Percentiles rank a stretch among this genome's conserved stretches.
phyloP scores from a whole-genome alignment of 306 rosid genomes.

The Vigna unguiculata region DNA sequence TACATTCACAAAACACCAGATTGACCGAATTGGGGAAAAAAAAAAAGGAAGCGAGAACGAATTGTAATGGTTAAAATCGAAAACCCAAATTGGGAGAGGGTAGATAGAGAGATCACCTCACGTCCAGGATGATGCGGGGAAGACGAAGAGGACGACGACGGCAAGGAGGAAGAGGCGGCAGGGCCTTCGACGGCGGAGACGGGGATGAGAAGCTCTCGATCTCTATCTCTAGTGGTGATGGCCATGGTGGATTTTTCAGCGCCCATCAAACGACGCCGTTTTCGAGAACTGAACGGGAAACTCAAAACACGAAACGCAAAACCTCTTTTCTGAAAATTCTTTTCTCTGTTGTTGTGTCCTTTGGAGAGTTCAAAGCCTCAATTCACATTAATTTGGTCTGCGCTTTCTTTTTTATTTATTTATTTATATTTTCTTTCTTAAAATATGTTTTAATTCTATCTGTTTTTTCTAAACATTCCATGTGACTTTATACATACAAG shows the following conservation, averaged over 20 bases:
- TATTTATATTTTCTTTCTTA: neutral
- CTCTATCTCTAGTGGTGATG: conserved; percentile 72
- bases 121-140: conserved; percentile 64
- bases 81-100: conserved; percentile 39
- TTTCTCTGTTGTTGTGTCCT: neutral
- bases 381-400: neutral
- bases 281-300: neutral
- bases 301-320: neutral
- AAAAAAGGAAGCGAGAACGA: neutral
- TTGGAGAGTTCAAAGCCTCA: neutral
- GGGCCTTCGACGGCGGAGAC: conserved; percentile 50
- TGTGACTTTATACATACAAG: neutral
- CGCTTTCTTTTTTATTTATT: no score
- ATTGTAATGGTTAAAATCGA: neutral
- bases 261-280: conserved; percentile 68
- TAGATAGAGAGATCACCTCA: conserved; percentile 53
- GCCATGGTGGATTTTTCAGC: conserved; percentile 67
- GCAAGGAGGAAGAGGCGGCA: conserved; percentile 41
- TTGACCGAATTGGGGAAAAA: conserved; percentile 1
- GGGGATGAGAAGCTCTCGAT: conserved; percentile 89
- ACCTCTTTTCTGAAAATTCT: neutral
- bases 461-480: neutral
- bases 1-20: conserved; percentile 18
- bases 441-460: neutral
- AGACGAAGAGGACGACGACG: conserved; percentile 48